Percentiles rank a stretch among this genome's conserved stretches.
Evolutionary conservation across 2,329 filamentous ascomycete species (phyloP).

Genomic region (Passalora sequoiae): DNA sequence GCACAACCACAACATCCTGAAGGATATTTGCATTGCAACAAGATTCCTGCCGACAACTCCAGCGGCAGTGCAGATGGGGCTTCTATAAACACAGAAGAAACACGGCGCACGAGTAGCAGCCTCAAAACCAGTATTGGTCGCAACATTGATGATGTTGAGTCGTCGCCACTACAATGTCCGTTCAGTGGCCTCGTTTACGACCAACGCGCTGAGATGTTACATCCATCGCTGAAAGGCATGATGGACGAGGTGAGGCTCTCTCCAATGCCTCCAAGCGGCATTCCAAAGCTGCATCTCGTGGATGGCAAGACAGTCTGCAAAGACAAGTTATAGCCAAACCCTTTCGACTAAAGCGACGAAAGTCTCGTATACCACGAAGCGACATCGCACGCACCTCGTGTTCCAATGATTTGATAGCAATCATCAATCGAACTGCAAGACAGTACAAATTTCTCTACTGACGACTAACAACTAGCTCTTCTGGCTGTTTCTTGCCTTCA

Average conservation of each 20-base stretch:
- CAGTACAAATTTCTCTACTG: neutral
- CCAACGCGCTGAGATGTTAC: constrained; percentile 13
- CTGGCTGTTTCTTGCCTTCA: neutral
- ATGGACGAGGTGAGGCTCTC: constrained; percentile 8
- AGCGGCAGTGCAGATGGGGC: constrained; percentile 5
- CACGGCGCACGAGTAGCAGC: constrained; percentile 14
- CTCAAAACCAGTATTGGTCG: constrained; percentile 15
- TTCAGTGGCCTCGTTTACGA: constrained; percentile 11
- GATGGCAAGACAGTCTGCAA: constrained; percentile 17
- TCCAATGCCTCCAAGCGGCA: constrained; percentile 5
- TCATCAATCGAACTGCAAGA: too few relatives aligned
- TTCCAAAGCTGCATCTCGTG: constrained; percentile 14
- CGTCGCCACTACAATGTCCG: constrained; percentile 9
- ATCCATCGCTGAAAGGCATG: constrained; percentile 8
- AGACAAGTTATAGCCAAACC: constrained; percentile 14
- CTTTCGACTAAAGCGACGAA: neutral
- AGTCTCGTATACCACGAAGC: neutral
- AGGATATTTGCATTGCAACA: constrained; percentile 23
- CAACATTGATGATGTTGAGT: constrained; percentile 6
- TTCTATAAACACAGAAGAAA: constrained; percentile 7
- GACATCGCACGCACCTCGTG: neutral
- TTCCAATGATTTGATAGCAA: neutral
- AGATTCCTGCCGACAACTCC: constrained; percentile 6
- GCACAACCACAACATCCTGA: constrained; percentile 7
- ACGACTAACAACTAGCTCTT: neutral